These are phyloP conservation scores for Alectoria sarmentosa DNA, from an alignment of 495 filamentous ascomycete genomes.

Conservation along the genomic window DNA sequence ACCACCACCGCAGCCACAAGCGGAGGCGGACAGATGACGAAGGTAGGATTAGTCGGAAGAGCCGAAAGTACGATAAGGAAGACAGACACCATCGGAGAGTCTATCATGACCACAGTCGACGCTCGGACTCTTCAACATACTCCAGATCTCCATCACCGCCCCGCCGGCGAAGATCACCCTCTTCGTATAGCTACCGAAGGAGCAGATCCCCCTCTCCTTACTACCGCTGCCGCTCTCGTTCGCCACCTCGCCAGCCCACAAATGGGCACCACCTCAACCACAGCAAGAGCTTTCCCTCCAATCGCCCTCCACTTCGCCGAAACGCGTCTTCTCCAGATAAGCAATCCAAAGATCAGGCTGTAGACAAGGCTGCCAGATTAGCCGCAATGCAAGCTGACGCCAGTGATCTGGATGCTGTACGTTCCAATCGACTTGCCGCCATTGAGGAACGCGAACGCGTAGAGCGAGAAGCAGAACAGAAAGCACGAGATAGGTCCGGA, in stretches of 20 bases:
- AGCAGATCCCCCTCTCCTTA: slow-evolving; percentile 28
- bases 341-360: slow-evolving; percentile 23
- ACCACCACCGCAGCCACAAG: slow-evolving; percentile 14
- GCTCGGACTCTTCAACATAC: slow-evolving; percentile 26
- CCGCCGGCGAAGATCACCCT: slow-evolving; percentile 22
- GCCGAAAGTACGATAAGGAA: slow-evolving; percentile 26
- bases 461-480: slow-evolving; percentile 57
- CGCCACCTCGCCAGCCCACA: background rate
- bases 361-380: slow-evolving; percentile 52
- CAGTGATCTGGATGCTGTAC: slow-evolving; percentile 65
- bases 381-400: slow-evolving; percentile 87
- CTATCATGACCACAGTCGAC: slow-evolving; percentile 28
- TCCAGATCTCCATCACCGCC: slow-evolving; percentile 32
- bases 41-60: slow-evolving; percentile 18
- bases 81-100: slow-evolving; percentile 25
- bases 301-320: slow-evolving; percentile 10
- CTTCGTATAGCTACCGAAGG: slow-evolving; percentile 19
- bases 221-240: slow-evolving; percentile 6
- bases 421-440: slow-evolving; percentile 61
- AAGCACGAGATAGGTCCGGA: slow-evolving; percentile 46
- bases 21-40: slow-evolving; percentile 27
- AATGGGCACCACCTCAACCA: slow-evolving; percentile 25
- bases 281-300: slow-evolving; percentile 24
- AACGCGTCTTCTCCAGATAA: slow-evolving; percentile 28
- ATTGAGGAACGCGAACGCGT: slow-evolving; percentile 58